phyloP scores from a whole-genome alignment of 768 basidiomycete genomes.

The Lentinula lateritia region DNA sequence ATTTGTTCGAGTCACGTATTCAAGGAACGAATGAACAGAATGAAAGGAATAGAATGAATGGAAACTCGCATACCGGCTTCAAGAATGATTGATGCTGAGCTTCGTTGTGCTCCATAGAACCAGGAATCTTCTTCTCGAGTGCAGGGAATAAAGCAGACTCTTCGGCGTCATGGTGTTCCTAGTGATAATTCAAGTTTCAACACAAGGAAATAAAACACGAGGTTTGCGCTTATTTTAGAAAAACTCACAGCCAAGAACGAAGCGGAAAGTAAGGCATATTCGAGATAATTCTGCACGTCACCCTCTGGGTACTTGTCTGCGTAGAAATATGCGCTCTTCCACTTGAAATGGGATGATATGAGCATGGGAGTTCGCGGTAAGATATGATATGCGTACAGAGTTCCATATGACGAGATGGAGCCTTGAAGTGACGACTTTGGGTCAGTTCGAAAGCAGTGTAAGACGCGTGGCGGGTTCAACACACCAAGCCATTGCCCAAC shows the following conservation, averaged over 20 bases:
- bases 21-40: no score
- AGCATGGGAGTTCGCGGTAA: no score
- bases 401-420: constrained; percentile 11
- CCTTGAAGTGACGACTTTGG: not conserved
- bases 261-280: constrained; percentile 8
- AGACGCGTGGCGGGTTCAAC: not conserved
- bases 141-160: constrained; percentile 7
- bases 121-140: constrained; percentile 7
- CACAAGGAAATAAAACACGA: not conserved
- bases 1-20: no score
- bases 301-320: constrained; percentile 10
- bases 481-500: constrained; percentile 12
- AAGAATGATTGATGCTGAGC: constrained; percentile 11
- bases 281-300: constrained; percentile 7
- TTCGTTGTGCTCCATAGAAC: constrained; percentile 10
- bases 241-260: constrained; percentile 4
- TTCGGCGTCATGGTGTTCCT: constrained; percentile 11
- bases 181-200: not conserved
- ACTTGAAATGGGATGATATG: not conserved
- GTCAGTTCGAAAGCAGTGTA: not conserved
- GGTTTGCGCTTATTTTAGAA: not conserved
- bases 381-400: constrained; percentile 4
- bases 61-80: not conserved
- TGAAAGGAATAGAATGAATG: no score
- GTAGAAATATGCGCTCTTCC: constrained; percentile 12